Base-by-base conservation (phyloP, 768 basidiomycete genomes). In the Mycena capillaripes region DNA sequence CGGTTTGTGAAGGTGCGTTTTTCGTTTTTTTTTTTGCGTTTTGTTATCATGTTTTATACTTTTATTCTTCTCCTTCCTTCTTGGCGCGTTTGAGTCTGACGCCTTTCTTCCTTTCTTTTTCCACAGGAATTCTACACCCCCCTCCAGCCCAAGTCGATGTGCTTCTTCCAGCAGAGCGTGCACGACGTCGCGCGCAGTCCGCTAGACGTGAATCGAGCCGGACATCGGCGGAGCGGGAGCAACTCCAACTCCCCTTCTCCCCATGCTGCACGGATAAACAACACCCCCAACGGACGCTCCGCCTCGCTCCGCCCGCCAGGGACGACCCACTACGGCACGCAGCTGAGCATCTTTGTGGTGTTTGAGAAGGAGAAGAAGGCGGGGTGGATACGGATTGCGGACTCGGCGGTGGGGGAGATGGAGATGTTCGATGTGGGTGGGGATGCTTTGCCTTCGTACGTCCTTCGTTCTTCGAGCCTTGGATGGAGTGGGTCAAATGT, bases 281-380 rank as follows among this genome's bases (percentile, higher is more conserved):
- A 17, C 5, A 16, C 14, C 42, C 19, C 42, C 3, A 44, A 2
- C 19, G 42, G 42, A 2, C 56, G 56, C 34, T 27, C 52, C 6
- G 25, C 7, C 14, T 23, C 56, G 3, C 30, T 32, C 23, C 36
- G 21, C 21, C 9, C 44, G 21, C 14, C 44, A 10, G 8, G 27
- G 19, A 77, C 77, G 11, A 79, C 81, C 7, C 84, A 84, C 66
- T 93, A 93, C 76, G 92, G 92, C 23, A 87, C 88, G 6, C 94
- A 95, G 75, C 89, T 94, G 77, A 90, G 90, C 75, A 82, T 96
- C n/a, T 95, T 95, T 77, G 90, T 94, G 67, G 83, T 91, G 27
- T 96, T 96, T 78, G 95, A 96, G 80, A 96, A 96, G 83, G 95
- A 96, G 80, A 96, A 96, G 83, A 96, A 94, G 77, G 94, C 94